Evolutionary conservation across 257 asterid genomes (phyloP).

Genomic region (Solanum microdontum): DNA sequence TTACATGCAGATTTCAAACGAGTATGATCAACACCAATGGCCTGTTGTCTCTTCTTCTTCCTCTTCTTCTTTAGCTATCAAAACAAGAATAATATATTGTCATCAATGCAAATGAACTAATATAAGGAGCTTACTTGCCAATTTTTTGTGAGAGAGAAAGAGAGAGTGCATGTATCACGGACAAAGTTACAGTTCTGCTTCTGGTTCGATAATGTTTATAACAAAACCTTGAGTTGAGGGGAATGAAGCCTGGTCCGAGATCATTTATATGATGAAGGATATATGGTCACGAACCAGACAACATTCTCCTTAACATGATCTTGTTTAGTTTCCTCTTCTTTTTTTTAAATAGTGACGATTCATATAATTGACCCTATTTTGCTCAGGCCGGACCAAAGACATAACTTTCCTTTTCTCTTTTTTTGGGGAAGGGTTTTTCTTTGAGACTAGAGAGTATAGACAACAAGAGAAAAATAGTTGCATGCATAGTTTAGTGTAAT

Average conservation of each 20-base stretch:
- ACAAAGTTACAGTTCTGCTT: background rate
- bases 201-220: background rate
- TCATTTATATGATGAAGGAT: background rate
- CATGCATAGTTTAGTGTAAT: background rate
- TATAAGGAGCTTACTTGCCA: background rate
- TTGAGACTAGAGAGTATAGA: background rate
- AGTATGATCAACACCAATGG: background rate
- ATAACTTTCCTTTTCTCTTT: background rate
- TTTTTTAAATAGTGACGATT: background rate
- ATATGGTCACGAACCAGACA: background rate
- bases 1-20: background rate
- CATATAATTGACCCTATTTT: background rate
- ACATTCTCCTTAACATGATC: conserved; percentile 1
- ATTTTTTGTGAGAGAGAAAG: background rate
- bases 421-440: background rate
- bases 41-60: background rate
- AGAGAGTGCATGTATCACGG: background rate
- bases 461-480: background rate
- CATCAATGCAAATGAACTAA: background rate
- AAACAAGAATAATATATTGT: background rate
- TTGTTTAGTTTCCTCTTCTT: background rate
- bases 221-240: background rate
- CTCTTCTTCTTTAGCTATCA: background rate
- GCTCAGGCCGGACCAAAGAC: background rate
- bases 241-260: conserved; percentile 7